Base-by-base conservation (phyloP, 2,329 filamentous ascomycete genomes). In the Annulohypoxylon truncatum region DNA sequence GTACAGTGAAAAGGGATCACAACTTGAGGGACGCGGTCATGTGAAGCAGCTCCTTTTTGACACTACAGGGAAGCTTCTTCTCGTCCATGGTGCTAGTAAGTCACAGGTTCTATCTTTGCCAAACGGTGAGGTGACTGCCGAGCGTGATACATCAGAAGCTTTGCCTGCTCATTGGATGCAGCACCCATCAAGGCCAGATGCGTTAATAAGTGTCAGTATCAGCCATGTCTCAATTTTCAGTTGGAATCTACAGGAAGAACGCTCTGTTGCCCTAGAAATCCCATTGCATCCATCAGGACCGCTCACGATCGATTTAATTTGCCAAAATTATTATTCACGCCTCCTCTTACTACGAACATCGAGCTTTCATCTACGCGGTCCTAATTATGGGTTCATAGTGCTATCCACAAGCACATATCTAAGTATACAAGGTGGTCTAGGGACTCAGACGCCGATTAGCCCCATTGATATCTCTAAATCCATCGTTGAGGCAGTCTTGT, bases 291-390 rank as follows among this genome's bases (percentile, higher is more conserved):
- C 29, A n/a, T 18, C 51, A 1, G 13, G 54, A 20, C 48, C 57
- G n/a, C 24, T 47, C 4, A 29, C n/a, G 15, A 47, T 54, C 18
- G 38, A 61, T 13, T 29, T 38, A 4, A 10, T 54, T 10, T 48
- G 20, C 33, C 57, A 61, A n/a, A 54, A 48, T 8, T 20, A 61
- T 26, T 22, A 54, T 9, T 8, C 57, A 2, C 57, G 38, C 28
- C 20, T 61, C 10, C 22, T 61, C 20, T 20, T 61, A 2, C 4
- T 64, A 35, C 52, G 38, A 29, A 56, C 46, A 44, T 81, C 53
- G 9, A 46, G 38, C 6, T 4, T 62, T 9, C 33, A 65, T 15
- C 31, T 56, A 4, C 29, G 38, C 7, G 40, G 31, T 1, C 29
- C 29, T 12, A 28, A 55, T 1, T 18, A 50, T 15, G 15, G 44